These are phyloP conservation scores for Coemansia nantahalensis DNA, from an alignment of 192 early-diverging fungal species.

Conservation along the genomic window DNA sequence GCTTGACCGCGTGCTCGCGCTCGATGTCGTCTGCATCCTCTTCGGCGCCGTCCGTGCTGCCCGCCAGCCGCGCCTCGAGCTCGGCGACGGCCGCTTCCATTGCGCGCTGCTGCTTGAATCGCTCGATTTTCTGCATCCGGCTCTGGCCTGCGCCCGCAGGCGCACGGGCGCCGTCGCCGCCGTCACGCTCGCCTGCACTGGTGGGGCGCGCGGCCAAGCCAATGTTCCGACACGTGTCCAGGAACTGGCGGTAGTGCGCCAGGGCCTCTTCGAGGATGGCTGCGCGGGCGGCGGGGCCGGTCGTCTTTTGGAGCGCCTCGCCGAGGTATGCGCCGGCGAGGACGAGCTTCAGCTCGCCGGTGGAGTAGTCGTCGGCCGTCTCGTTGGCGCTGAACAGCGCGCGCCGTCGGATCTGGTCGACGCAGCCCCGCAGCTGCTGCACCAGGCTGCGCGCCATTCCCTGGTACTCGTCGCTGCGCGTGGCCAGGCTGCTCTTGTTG, in stretches of 20 bases:
- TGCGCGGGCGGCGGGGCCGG: constrained; percentile 1
- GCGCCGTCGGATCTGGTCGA: constrained; percentile 46
- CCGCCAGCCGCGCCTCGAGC: constrained; percentile 66
- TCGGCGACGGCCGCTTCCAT: constrained; percentile 77
- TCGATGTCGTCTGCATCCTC: constrained; percentile 71
- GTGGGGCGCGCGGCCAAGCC: constrained; percentile 27
- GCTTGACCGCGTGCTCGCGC: constrained; percentile 69
- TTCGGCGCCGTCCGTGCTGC: constrained; percentile 38
- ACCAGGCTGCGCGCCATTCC: constrained; percentile 15
- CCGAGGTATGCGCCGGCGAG: constrained; percentile 35
- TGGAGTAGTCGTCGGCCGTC: constrained; percentile 81
- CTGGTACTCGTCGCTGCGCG: constrained; percentile 45
- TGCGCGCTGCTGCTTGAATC: constrained; percentile 57
- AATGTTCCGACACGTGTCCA: constrained; percentile 18
- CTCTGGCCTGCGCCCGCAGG: constrained; percentile 18
- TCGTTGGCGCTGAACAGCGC: constrained; percentile 87
- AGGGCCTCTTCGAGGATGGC: constrained; percentile 19
- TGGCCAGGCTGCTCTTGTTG: constrained; percentile 17
- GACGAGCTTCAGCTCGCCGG: constrained; percentile 67
- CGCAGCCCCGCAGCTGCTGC: constrained; percentile 18
- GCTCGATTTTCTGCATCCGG: constrained; percentile 36
- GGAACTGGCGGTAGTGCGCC: constrained; percentile 21
- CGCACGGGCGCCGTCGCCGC: too few species aligned
- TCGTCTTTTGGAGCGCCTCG: constrained; percentile 37
- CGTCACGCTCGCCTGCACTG: constrained; percentile 59